phyloP scores from a whole-genome alignment of 208 protist species.

The Crithidia fasciculata region DNA sequence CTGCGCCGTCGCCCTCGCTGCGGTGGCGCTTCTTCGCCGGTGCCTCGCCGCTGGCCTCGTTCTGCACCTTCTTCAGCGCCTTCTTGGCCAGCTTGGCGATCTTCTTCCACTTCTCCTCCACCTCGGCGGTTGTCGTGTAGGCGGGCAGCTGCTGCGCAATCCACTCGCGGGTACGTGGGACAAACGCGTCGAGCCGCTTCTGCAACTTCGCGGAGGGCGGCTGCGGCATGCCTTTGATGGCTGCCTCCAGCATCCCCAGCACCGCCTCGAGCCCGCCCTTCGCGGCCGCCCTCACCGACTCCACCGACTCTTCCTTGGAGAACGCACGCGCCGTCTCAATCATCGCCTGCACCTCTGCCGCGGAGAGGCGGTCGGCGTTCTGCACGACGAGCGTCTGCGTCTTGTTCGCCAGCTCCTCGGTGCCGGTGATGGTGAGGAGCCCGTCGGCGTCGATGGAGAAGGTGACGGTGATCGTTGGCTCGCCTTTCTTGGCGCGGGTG shows the following conservation, averaged over 20 bases:
- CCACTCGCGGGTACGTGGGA: slow-evolving; percentile 66
- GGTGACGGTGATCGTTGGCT: slow-evolving; percentile 98
- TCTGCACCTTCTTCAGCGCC: slow-evolving; percentile 23
- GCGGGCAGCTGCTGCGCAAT: slow-evolving; percentile 47
- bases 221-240: slow-evolving; percentile 36
- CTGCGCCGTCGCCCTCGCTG: slow-evolving; percentile 11
- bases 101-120: slow-evolving; percentile 63
- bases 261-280: slow-evolving; percentile 33
- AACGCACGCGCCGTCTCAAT: slow-evolving; percentile 50
- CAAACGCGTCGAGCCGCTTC: slow-evolving; percentile 51
- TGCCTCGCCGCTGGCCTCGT: slow-evolving; percentile 13
- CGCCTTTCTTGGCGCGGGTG: slow-evolving; percentile 95
- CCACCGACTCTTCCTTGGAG: slow-evolving; percentile 45
- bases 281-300: slow-evolving; percentile 32
- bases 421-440: slow-evolving; percentile 97
- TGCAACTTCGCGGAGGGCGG: slow-evolving; percentile 60
- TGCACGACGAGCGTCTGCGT: slow-evolving; percentile 95
- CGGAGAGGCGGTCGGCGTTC: slow-evolving; percentile 69
- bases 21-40: slow-evolving; percentile 27
- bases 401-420: slow-evolving; percentile 93
- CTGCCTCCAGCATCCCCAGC: slow-evolving; percentile 47
- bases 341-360: slow-evolving; percentile 69
- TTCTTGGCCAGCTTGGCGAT: slow-evolving; percentile 46
- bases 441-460: slow-evolving; percentile 98
- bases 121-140: slow-evolving; percentile 46